Conservation (phyloP, 75 land plant genomes). For the Pinus albicaulis region DNA sequence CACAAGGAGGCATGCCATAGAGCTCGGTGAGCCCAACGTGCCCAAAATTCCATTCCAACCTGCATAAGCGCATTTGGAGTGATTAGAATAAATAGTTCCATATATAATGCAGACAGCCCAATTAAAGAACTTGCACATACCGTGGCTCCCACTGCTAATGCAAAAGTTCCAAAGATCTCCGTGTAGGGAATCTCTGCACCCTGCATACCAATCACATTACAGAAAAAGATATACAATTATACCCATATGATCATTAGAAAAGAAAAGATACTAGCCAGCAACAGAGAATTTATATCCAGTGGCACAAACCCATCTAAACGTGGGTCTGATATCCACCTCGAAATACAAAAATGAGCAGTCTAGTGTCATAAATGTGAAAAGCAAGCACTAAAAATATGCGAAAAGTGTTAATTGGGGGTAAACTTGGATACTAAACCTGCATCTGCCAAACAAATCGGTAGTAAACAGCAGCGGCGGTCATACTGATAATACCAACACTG, state of each 20-base stretch:
- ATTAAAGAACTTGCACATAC: slow-evolving; percentile 10
- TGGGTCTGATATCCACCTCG: too few relatives aligned
- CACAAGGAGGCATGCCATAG: slow-evolving; percentile 94
- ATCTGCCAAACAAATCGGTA: slow-evolving; percentile 33
- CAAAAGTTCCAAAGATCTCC: slow-evolving; percentile 25
- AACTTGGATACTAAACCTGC: slow-evolving; percentile 9
- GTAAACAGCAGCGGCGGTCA: slow-evolving; percentile 24
- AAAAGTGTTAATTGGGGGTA: background rate
- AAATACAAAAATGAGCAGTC: too few relatives aligned
- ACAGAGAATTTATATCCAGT: too few relatives aligned
- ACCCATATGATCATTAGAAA: too few relatives aligned
- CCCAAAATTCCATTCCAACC: slow-evolving; percentile 99
- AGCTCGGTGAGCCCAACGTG: slow-evolving; percentile 87
- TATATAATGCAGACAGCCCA: background rate
- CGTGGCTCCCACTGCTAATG: slow-evolving; percentile 24
- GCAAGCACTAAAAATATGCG: background rate
- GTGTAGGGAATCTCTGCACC: slow-evolving; percentile 19
- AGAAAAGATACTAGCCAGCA: too few relatives aligned
- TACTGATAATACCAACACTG: slow-evolving; percentile 31
- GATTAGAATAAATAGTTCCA: too few relatives aligned
- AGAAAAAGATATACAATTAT: too few relatives aligned
- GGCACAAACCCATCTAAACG: too few relatives aligned
- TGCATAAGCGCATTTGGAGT: slow-evolving; percentile 2
- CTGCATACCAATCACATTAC: background rate
- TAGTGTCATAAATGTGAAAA: too few relatives aligned